These are phyloP conservation scores for Atractiella rhizophila DNA, from an alignment of 768 basidiomycete genomes.

Conservation along the genomic window DNA sequence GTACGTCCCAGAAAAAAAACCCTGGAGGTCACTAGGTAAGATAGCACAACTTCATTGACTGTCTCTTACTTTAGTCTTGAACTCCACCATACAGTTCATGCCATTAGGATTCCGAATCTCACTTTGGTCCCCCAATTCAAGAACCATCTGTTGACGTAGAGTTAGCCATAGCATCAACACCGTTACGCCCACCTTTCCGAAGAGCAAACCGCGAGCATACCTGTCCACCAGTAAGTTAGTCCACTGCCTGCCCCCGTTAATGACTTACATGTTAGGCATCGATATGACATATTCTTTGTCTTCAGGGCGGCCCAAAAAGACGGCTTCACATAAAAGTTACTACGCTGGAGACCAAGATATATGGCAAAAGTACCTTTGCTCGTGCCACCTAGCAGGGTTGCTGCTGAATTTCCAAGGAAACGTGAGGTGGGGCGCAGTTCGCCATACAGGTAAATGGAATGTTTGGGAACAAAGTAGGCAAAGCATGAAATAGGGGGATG, in stretches of 20 bases:
- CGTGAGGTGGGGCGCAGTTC: constrained; percentile 86
- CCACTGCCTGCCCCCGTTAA: too few species aligned
- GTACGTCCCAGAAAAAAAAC: constrained; percentile 84
- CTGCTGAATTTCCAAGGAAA: constrained; percentile 89
- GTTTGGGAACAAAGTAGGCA: constrained; percentile 46
- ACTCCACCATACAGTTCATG: constrained; percentile 59
- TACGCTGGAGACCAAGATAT: too few species aligned
- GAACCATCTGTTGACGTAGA: constrained; percentile 46
- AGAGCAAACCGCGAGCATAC: constrained; percentile 26
- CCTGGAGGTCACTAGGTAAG: constrained; percentile 25
- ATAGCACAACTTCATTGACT: background rate
- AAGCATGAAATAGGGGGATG: background rate
- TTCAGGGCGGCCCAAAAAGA: constrained; percentile 10
- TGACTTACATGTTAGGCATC: constrained; percentile 84
- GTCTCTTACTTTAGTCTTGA: constrained; percentile 67
- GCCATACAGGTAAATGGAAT: constrained; percentile 61
- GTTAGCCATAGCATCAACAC: background rate
- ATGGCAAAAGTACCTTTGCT: too few species aligned
- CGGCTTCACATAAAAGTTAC: too few species aligned
- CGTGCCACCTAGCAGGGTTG: constrained; percentile 75
- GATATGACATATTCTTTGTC: constrained; percentile 52
- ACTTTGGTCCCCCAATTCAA: constrained; percentile 79
- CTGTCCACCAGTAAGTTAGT: background rate
- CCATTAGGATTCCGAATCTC: constrained; percentile 57
- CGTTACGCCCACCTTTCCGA: constrained; percentile 33